phyloP scores from a whole-genome alignment of 1,139 yeast species.

The Lodderomyces jiufengensis region DNA sequence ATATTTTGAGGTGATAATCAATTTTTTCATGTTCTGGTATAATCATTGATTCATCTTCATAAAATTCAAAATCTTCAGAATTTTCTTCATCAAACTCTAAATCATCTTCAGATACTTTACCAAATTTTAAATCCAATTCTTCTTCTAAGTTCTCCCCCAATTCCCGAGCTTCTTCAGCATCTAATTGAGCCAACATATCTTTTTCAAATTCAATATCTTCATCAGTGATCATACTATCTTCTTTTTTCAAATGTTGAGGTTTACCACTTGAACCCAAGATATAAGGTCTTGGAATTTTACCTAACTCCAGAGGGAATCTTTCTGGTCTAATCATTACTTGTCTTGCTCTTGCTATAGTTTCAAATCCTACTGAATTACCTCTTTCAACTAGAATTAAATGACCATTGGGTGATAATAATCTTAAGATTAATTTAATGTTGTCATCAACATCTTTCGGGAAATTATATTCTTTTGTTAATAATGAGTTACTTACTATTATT shows the following conservation, averaged over 20 bases:
- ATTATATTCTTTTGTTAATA: slow-evolving; percentile 54
- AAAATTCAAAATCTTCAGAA: slow-evolving; percentile 37
- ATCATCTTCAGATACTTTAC: slow-evolving; percentile 41
- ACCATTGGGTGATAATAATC: slow-evolving; percentile 71
- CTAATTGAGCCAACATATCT: slow-evolving; percentile 26
- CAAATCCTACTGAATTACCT: slow-evolving; percentile 89
- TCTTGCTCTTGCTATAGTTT: slow-evolving; percentile 83
- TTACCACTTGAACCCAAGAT: slow-evolving; percentile 47
- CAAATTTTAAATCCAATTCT: slow-evolving; percentile 28
- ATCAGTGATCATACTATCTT: slow-evolving; percentile 35
- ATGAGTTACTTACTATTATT: slow-evolving; percentile 80
- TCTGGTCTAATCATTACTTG: slow-evolving; percentile 87
- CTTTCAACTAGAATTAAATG: slow-evolving; percentile 76
- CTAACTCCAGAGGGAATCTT: slow-evolving; percentile 48
- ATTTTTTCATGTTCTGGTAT: no score
- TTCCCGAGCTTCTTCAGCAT: slow-evolving; percentile 17
- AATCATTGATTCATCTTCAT: slow-evolving; percentile 14
- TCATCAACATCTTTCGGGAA: slow-evolving; percentile 76
- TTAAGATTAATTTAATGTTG: slow-evolving; percentile 57
- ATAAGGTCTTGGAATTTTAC: slow-evolving; percentile 73
- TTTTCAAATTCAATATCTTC: slow-evolving; percentile 33
- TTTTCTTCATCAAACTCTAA: slow-evolving; percentile 48
- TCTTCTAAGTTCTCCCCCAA: slow-evolving; percentile 10
- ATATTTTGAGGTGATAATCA: slow-evolving; percentile 54
- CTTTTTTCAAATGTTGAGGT: slow-evolving; percentile 30